phyloP scores from a whole-genome alignment of 352 stramenopile genomes.

The Labyrinthula sp. region DNA sequence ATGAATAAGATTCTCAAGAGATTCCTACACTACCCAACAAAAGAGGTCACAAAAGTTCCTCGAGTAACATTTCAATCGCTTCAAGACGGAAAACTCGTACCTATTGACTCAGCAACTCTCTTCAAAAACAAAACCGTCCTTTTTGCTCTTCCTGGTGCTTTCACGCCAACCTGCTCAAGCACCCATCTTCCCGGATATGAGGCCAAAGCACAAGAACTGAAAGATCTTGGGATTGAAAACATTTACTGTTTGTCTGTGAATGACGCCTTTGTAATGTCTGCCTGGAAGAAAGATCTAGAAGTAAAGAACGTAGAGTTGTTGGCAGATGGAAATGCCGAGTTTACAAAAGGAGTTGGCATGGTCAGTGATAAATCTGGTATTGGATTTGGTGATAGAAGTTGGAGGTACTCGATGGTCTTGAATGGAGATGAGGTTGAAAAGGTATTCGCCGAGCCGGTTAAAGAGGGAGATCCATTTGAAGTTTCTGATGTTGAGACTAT shows the following conservation, averaged over 20 bases:
- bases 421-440: conserved; percentile 37
- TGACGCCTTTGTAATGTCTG: conserved; percentile 40
- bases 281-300: conserved; percentile 33
- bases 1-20: no score
- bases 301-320: conserved; percentile 39
- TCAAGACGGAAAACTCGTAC: no score
- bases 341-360: conserved; percentile 39
- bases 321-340: conserved; percentile 33
- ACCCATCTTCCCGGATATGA: conserved; percentile 38
- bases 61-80: no score
- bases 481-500: conserved; percentile 37
- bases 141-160: conserved; percentile 43
- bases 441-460: conserved; percentile 34
- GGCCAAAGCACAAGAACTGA: conserved; percentile 36
- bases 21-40: no score
- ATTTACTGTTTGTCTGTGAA: conserved; percentile 39
- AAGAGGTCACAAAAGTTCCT: no score
- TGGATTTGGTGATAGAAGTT: conserved; percentile 36
- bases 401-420: conserved; percentile 36
- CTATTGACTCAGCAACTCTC: no score
- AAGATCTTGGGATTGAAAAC: conserved; percentile 34
- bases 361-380: conserved; percentile 26
- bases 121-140: no score
- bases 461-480: conserved; percentile 36
- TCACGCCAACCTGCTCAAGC: conserved; percentile 37